Evolutionary conservation across 148 eudicot species (phyloP), one percentile per base, ranked within the genome.

Genomic region (Arctostaphylos glauca): DNA sequence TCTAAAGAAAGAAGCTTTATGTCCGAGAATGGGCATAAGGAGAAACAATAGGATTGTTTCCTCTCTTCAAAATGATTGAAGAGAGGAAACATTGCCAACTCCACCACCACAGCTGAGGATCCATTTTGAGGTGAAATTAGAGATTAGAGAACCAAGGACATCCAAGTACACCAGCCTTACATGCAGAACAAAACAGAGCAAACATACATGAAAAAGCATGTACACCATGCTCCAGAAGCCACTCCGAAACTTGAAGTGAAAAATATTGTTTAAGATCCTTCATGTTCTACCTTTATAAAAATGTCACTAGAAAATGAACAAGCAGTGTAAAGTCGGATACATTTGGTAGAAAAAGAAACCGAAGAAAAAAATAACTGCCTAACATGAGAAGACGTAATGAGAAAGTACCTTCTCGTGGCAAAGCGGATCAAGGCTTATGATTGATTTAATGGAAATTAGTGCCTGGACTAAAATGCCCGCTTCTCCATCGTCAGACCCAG

Each of bases 401-500:
- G 76, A 72, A 81, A 87, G 60, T 85, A 96, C 99, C 92, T 90
- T 92, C 82, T 96, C 99, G 84, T 91, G 91, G 74, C 86, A 78
- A n/a, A 80, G 80, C 43, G 98, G 95, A 84, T 96, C 97, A 83
- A 89, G 93, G 86, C 85, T 86, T 85, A 96, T 87, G 83, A 96
- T 91, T 82, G 91, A 83, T 84, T 88, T 93, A 53, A 96, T 87
- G 55, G 98, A 94, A 87, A 91, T 87, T 74, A 96, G 92, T 21
- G 95, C 97, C 89, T 94, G 99, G 81, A 91, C 88, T 80, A 94
- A 89, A 85, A 96, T 85, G 77, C 85, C 88, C 38, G 90, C 92
- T 86, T 93, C 99, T 83, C 82, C 97, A 76, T 89, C 91, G 70
- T 78, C 52, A 62, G 84, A 81, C 81, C 85, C 90, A 79, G 84